A percentile compares a stretch with the other conserved stretches of the same genome.
phyloP scores from a whole-genome alignment of 192 early-diverging fungal species.

The Backusella mclennaniae region DNA sequence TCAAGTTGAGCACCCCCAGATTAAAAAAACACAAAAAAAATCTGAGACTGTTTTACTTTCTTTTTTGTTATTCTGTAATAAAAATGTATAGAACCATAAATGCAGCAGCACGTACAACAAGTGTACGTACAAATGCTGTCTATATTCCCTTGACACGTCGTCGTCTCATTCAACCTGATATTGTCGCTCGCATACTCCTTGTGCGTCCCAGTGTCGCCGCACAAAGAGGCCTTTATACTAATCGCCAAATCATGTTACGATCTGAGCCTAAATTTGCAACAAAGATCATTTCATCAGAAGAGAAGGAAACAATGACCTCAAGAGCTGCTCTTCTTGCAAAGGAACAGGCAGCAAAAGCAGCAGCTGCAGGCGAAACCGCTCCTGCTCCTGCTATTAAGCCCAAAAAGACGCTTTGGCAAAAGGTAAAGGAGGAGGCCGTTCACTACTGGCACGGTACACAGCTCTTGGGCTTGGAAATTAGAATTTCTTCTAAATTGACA shows the following conservation, averaged over 20 bases:
- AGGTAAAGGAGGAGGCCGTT: slow-evolving; percentile 83
- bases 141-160: neutral
- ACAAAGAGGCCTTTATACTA: slow-evolving; percentile 10
- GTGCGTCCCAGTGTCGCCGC: neutral
- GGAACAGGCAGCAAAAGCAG: slow-evolving; percentile 19
- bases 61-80: neutral
- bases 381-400: slow-evolving; percentile 22
- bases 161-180: neutral
- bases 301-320: slow-evolving; percentile 42
- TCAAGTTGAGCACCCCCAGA: neutral
- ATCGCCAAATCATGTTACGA: neutral
- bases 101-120: neutral
- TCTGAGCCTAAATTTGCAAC: neutral
- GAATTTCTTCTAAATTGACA: slow-evolving; percentile 78
- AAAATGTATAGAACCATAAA: slow-evolving; percentile 4
- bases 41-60: neutral
- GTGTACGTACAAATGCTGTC: neutral
- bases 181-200: neutral
- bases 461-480: slow-evolving; percentile 84
- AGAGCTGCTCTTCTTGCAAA: slow-evolving; percentile 35
- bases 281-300: slow-evolving; percentile 27
- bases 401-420: slow-evolving; percentile 66
- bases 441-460: slow-evolving; percentile 96
- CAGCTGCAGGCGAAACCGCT: neutral
- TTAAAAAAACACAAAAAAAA: slow-evolving; percentile 7